Percentiles rank a stretch among this genome's conserved stretches.
Conservation (phyloP, 2,329 filamentous ascomycete genomes). For the Aspergillus thermomutatus region DNA sequence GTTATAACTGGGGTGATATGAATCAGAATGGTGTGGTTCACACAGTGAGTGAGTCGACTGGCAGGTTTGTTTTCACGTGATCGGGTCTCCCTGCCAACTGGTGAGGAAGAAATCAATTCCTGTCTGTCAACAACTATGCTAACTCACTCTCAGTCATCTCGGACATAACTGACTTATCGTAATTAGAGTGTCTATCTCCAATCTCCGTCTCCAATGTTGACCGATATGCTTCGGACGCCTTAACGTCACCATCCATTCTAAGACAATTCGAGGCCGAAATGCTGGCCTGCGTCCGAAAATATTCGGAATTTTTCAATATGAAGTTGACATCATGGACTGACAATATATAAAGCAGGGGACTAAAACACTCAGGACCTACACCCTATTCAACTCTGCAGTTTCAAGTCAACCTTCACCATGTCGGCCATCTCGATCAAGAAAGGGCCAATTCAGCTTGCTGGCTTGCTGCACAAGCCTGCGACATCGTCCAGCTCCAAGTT, state of each 20-base stretch:
- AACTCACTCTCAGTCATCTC: too few relatives aligned
- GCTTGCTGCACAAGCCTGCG: not conserved
- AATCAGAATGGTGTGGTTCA: not conserved
- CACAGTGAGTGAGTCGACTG: not conserved
- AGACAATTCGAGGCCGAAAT: not conserved
- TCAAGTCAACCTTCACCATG: not conserved
- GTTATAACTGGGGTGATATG: not conserved
- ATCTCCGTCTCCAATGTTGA: not conserved
- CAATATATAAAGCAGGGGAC: too few relatives aligned
- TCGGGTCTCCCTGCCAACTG: not conserved
- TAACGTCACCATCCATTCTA: not conserved
- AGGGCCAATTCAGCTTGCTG: not conserved
- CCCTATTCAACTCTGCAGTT: too few relatives aligned
- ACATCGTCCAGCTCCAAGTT: conserved; percentile 3
- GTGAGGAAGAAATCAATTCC: not conserved
- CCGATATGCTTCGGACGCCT: not conserved
- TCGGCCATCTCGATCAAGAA: not conserved
- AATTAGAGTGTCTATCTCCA: too few relatives aligned
- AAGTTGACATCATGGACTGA: not conserved
- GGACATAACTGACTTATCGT: not conserved
- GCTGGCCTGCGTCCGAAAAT: not conserved
- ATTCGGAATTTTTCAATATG: not conserved
- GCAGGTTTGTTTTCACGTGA: not conserved
- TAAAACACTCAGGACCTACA: too few relatives aligned
- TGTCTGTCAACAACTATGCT: too few relatives aligned